phyloP scores from a whole-genome alignment of 1,284 basidiomycete species.

The Phylloporus sp. region DNA sequence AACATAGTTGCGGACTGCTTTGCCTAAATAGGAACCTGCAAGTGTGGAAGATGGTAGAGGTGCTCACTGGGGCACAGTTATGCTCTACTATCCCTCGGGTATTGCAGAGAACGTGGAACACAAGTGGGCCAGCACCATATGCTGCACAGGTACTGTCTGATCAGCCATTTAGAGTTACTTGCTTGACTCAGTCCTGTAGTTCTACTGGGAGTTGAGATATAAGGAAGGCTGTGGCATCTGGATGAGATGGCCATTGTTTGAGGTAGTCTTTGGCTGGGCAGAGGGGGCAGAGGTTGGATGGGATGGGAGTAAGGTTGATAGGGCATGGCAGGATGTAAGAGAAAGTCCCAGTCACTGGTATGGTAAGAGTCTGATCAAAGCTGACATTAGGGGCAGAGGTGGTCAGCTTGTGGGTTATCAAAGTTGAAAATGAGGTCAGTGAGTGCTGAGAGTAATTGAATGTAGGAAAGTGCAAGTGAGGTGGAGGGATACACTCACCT shows the following conservation, averaged over 20 bases:
- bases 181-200: background rate
- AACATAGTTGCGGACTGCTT: background rate
- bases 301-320: background rate
- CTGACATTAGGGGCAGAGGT: background rate
- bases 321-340: background rate
- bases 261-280: background rate
- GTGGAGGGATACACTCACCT: background rate
- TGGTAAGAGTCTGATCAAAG: background rate
- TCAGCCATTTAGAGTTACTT: background rate
- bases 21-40: background rate
- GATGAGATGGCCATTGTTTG: background rate
- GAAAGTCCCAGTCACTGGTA: no score
- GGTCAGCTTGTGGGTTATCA: background rate
- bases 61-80: accelerated
- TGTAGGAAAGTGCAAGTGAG: background rate
- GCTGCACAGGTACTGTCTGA: background rate
- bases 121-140: background rate
- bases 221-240: background rate
- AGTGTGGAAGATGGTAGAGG: background rate
- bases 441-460: background rate
- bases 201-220: background rate
- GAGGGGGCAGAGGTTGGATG: background rate
- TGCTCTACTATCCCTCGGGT: background rate
- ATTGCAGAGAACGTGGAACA: background rate
- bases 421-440: background rate